These are phyloP conservation scores for Blastobotrys chiropterorum DNA, from an alignment of 805 yeast species.

Conservation along the genomic window DNA sequence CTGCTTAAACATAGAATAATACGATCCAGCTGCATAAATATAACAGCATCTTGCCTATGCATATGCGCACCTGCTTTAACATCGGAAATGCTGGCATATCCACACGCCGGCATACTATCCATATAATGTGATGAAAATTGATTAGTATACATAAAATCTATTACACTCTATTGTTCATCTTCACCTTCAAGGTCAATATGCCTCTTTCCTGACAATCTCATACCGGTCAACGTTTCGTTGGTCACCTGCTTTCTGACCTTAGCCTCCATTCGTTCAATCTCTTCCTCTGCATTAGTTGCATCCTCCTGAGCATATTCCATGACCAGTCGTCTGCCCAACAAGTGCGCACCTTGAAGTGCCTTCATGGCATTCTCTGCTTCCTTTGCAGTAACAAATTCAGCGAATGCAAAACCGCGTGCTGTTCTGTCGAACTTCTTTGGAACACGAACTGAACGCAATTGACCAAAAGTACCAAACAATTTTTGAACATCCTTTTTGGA, in stretches of 20 bases:
- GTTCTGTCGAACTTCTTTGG: conserved; percentile 93
- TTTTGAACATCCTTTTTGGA: conserved; percentile 88
- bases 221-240: conserved; percentile 63
- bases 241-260: conserved; percentile 78
- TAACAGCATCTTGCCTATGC: too few species aligned
- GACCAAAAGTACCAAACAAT: conserved; percentile 90
- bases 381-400: conserved; percentile 77
- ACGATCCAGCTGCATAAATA: too few species aligned
- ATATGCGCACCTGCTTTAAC: too few species aligned
- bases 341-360: conserved; percentile 91
- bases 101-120: too few species aligned
- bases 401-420: conserved; percentile 97
- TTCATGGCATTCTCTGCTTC: conserved; percentile 95
- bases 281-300: conserved; percentile 78
- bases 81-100: too few species aligned
- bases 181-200: conserved; percentile 54
- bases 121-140: too few species aligned
- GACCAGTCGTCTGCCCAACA: conserved; percentile 88
- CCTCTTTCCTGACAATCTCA: conserved; percentile 64
- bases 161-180: conserved; percentile 26
- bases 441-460: conserved; percentile 86
- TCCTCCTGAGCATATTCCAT: conserved; percentile 88
- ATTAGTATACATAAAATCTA: background rate
- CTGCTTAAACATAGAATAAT: too few species aligned
- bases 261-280: conserved; percentile 82